Evolutionary conservation across 2,329 filamentous ascomycete genomes (phyloP), one percentile per base, ranked within the genome.

Genomic region (Chrysosporium keratinophilum): DNA sequence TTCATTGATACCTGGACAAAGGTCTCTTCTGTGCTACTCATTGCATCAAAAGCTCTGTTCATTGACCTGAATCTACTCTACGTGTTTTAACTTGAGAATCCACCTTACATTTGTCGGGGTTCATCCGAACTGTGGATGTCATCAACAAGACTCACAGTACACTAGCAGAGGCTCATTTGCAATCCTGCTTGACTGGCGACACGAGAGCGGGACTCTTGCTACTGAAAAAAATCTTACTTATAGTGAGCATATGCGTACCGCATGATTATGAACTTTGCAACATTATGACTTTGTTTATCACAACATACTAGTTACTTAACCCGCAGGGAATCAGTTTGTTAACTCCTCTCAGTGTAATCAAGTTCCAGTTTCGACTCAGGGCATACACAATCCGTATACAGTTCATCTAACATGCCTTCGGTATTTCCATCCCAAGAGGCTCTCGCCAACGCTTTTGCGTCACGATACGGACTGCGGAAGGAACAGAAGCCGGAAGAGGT

Each of bases 381-480:
- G 7, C 23, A 15, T 12, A 19, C 12, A 14, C 23, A 54, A 19
- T 19, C n/a, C 20, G 17, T 3, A 19, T 57, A 53, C 35, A 50
- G n/a, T n/a, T n/a, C n/a, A n/a, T n/a, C n/a, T n/a, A n/a, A n/a
- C n/a, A 83, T 82, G 78, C 71, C 75, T 59, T 72, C 69, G 60
- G 72, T 77, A 59, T 80, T 80, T 62, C 81, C 82, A 2, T 73
- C 73, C 20, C 69, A 74, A 51, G 74, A 78, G 54, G 70, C 74
- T 47, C 73, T 85, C 35, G 74, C 77, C 59, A 71, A 74, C 60
- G 74, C 74, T 53, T 78, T 87, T 63, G 75, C 76, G 59, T 70
- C 72, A 51, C 69, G 65, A 40, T 62, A 65, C 69, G 45, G 63
- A 66, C 64, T 66, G 65, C 62, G 62, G 66, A 65, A 56, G 64